Base-by-base conservation (phyloP, 768 basidiomycete genomes). In the Suillus tomentosus region DNA sequence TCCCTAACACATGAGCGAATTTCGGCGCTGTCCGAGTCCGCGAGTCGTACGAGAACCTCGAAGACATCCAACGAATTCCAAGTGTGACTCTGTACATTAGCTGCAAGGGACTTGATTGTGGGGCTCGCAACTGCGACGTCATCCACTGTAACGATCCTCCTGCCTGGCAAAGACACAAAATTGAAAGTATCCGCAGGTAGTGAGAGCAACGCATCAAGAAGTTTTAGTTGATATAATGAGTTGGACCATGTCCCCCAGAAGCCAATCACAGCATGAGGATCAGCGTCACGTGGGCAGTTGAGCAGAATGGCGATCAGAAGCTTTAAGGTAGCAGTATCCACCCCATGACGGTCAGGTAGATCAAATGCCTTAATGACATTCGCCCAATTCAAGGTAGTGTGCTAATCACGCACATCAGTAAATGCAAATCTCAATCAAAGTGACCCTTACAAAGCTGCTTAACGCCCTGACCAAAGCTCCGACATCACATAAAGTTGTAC, bases 41-140 rank as follows among this genome's bases (percentile, higher is more conserved):
- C 89, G 60, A 90, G 81, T 63, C 86, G 84, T n/a, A 96, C 89
- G 3, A 98, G 80, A 36, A 95, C 88, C 75, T 94, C 88, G 69
- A 96, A 92, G 48, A 99, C 79, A 69, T 97, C 94, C 10, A 95
- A 79, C 6, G 93, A 95, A 73, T 99, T 99, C 96, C 96, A 99
- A 0, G 94, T 91, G 67, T 93, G 89, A 2, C 89, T 89, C 74
- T 98, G 95, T 37, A 96, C 92, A 69, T 92, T 94, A 2, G 88
- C 89, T 0, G 95, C 95, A 42, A 96, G 82, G 1, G 91, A 87
- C 75, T 95, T 94, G 79, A 96, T 95, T n/a, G 92, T 94, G 36
- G 93, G 91, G 70, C 91, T 92, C 17, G 93, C 90, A 51, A 84
- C 81, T 2, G 91, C 84, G 47, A 95, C 91, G 66, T 96, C 95